phyloP scores from a whole-genome alignment of 192 early-diverging fungal genomes.

The Mortierella antarctica region DNA sequence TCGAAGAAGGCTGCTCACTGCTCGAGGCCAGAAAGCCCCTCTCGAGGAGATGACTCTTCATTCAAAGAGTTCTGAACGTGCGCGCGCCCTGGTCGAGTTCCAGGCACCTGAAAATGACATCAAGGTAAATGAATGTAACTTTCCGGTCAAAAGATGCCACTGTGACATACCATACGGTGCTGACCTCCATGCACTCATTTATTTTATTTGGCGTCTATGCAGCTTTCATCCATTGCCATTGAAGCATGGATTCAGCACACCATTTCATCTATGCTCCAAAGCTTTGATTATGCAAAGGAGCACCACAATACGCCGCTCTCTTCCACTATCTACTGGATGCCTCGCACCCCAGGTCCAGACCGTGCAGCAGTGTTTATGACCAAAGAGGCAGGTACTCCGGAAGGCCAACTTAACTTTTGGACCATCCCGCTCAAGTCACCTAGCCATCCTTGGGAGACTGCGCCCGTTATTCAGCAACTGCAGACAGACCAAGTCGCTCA shows the following conservation, averaged over 20 bases:
- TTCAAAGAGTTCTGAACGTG: too few relatives aligned
- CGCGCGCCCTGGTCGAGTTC: too few relatives aligned
- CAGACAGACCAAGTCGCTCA: conserved; percentile 26
- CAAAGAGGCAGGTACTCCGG: neutral
- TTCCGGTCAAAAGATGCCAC: too few relatives aligned
- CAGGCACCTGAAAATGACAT: too few relatives aligned
- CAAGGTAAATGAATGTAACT: too few relatives aligned
- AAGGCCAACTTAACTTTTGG: neutral
- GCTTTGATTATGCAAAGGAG: neutral
- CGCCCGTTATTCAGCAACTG: neutral
- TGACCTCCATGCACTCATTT: neutral
- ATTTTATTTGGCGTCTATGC: neutral
- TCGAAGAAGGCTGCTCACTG: too few relatives aligned
- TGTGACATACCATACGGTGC: too few relatives aligned
- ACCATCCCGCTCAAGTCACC: neutral
- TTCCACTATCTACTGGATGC: conserved; percentile 30
- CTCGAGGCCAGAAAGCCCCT: too few relatives aligned
- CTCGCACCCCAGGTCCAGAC: neutral
- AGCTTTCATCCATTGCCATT: too few relatives aligned
- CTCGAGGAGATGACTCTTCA: too few relatives aligned
- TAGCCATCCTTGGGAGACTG: neutral
- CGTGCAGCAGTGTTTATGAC: neutral
- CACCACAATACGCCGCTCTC: conserved; percentile 1
- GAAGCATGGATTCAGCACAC: neutral
- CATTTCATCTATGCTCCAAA: neutral